Percentiles rank a stretch among this genome's conserved stretches.
These are phyloP conservation scores for Brettanomyces naardenensis DNA, from an alignment of 805 yeast species.

Conservation along the genomic window DNA sequence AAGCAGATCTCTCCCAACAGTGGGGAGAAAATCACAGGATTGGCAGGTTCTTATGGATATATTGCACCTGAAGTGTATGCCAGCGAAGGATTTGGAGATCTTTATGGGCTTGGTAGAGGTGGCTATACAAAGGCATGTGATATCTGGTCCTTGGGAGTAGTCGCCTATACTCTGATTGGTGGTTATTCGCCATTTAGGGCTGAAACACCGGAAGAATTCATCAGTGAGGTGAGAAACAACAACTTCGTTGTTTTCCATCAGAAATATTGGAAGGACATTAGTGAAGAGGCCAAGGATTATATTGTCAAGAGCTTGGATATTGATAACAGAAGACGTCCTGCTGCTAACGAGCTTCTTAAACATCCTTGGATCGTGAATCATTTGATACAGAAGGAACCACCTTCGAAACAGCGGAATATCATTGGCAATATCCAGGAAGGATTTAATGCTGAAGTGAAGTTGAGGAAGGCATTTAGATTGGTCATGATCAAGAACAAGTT, in stretches of 20 bases:
- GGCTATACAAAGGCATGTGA: constrained; percentile 97
- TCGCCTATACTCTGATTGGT: constrained; percentile 80
- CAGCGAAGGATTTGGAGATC: constrained; percentile 36
- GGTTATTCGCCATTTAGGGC: constrained; percentile 92
- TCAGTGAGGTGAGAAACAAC: constrained; percentile 68
- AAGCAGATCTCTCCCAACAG: constrained; percentile 39
- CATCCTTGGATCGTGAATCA: constrained; percentile 71
- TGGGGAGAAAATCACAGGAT: constrained; percentile 23
- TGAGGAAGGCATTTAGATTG: constrained; percentile 79
- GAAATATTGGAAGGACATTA: constrained; percentile 78
- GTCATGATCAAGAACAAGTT: constrained; percentile 77
- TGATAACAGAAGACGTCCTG: constrained; percentile 61
- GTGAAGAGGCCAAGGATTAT: constrained; percentile 73
- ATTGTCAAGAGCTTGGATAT: constrained; percentile 63
- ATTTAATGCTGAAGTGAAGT: constrained; percentile 75
- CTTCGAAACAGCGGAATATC: constrained; percentile 41
- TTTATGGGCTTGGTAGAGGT: constrained; percentile 27
- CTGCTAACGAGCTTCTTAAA: constrained; percentile 52
- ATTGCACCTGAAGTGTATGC: constrained; percentile 93
- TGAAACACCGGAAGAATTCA: constrained; percentile 72
- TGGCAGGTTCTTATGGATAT: constrained; percentile 81
- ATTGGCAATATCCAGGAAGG: constrained; percentile 75
- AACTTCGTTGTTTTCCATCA: constrained; percentile 78
- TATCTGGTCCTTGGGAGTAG: constrained; percentile 92
- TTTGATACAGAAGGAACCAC: constrained; percentile 15